phyloP scores from a whole-genome alignment of 129 eudicot genomes.

The Arctium minus region DNA sequence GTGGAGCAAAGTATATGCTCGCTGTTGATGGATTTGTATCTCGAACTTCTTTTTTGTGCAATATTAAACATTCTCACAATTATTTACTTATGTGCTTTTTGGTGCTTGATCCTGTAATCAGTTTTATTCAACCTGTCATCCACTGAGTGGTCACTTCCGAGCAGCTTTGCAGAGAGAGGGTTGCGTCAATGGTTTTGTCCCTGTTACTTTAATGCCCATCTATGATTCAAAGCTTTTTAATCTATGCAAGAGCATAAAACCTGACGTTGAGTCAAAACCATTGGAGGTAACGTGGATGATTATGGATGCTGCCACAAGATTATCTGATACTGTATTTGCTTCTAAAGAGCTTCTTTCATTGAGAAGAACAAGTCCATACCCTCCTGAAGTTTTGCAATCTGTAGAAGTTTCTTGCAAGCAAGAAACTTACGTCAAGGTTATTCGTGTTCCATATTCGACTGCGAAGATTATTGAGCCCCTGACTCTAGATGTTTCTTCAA shows the following conservation, averaged over 20 bases:
- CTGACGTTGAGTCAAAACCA: slow-evolving; percentile 52
- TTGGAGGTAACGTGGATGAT: slow-evolving; percentile 45
- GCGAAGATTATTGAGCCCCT: slow-evolving; percentile 46
- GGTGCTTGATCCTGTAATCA: slow-evolving; percentile 28
- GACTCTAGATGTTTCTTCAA: slow-evolving; percentile 45
- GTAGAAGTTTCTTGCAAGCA: slow-evolving; percentile 28
- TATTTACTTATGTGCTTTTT: slow-evolving; percentile 8
- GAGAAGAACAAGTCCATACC: slow-evolving; percentile 52
- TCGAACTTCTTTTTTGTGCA: not conserved
- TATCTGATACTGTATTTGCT: slow-evolving; percentile 31
- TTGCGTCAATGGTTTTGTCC: slow-evolving; percentile 53
- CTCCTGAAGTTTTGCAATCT: slow-evolving; percentile 48
- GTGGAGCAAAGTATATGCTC: not conserved
- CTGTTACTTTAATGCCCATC: slow-evolving; percentile 50
- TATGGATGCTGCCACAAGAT: slow-evolving; percentile 47
- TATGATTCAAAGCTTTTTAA: slow-evolving; percentile 67
- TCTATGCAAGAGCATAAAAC: slow-evolving; percentile 69
- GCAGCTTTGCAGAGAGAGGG: slow-evolving; percentile 74
- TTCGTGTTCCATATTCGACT: slow-evolving; percentile 53
- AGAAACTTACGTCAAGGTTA: slow-evolving; percentile 35
- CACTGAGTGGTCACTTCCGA: slow-evolving; percentile 86
- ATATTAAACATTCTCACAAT: not conserved
- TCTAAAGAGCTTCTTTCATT: slow-evolving; percentile 57
- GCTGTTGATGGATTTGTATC: not conserved
- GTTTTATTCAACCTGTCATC: slow-evolving; percentile 68